phyloP scores from a whole-genome alignment of 169 alveolate genomes.

The Babesia sp. region DNA sequence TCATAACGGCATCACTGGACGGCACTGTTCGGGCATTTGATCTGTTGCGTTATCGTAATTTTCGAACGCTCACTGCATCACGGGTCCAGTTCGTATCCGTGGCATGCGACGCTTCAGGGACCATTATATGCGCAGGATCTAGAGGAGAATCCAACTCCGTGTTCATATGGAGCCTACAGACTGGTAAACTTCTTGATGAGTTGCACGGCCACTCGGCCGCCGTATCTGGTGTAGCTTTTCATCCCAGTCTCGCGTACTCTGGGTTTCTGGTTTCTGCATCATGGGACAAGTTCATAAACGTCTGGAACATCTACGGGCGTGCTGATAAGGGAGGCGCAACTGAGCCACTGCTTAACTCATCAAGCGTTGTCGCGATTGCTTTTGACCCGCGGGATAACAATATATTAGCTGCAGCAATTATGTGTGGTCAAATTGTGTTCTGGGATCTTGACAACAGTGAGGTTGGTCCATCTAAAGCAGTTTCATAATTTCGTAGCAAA shows the following conservation, averaged over 20 bases:
- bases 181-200: constrained; percentile 73
- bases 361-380: constrained; percentile 87
- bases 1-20: constrained; percentile 94
- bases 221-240: constrained; percentile 86
- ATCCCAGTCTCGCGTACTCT: constrained; percentile 76
- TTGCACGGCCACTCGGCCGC: constrained; percentile 92
- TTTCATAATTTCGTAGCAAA: constrained; percentile 21
- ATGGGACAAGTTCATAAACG: constrained; percentile 92
- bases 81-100: constrained; percentile 91
- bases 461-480: constrained; percentile 15
- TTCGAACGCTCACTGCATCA: constrained; percentile 84
- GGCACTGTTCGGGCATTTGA: constrained; percentile 99
- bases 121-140: constrained; percentile 96
- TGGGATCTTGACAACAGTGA: constrained; percentile 82
- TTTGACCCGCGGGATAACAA: constrained; percentile 90
- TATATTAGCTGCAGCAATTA: constrained; percentile 81
- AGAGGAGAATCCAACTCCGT: constrained; percentile 85
- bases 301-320: constrained; percentile 80
- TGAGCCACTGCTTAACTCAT: constrained; percentile 86
- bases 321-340: constrained; percentile 87
- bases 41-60: constrained; percentile 87
- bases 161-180: constrained; percentile 81
- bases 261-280: constrained; percentile 91
- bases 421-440: constrained; percentile 79
- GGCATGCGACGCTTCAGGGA: constrained; percentile 93